Conservation (phyloP, 1,284 basidiomycete genomes). For the Phellinidium pouzarii region DNA sequence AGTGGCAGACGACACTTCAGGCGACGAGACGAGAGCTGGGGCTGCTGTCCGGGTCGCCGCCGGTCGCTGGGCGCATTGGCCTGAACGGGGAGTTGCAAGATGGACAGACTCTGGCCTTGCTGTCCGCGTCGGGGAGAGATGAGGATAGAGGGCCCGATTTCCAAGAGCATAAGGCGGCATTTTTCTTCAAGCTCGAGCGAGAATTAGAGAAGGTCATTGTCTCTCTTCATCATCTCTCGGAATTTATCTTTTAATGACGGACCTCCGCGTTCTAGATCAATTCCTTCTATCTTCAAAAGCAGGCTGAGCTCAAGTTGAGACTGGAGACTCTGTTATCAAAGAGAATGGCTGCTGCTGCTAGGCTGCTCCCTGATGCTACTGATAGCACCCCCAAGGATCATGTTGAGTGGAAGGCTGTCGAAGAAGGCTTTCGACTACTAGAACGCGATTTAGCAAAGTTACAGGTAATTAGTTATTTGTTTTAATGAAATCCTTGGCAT, state of each 20-base stretch:
- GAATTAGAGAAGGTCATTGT: constrained; percentile 87
- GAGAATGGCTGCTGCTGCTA: constrained; percentile 74
- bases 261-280: constrained; percentile 70
- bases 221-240: background rate
- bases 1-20: background rate
- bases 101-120: constrained; percentile 32
- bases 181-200: constrained; percentile 98
- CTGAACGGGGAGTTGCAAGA: constrained; percentile 4
- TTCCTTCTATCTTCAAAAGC: constrained; percentile 97
- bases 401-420: constrained; percentile 88
- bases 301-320: constrained; percentile 89
- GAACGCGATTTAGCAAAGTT: constrained; percentile 96
- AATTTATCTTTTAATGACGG: background rate
- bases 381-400: constrained; percentile 59
- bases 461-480: constrained; percentile 50
- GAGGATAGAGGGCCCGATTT: constrained; percentile 70
- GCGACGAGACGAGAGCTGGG: constrained; percentile 9
- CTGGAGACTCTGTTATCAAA: constrained; percentile 93
- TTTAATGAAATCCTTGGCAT: background rate
- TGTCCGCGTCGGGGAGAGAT: constrained; percentile 54
- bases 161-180: constrained; percentile 92
- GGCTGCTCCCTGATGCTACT: constrained; percentile 57
- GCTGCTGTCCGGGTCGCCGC: background rate
- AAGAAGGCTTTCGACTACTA: constrained; percentile 93
- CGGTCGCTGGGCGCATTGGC: background rate